Evolutionary conservation across 164 flowering plant genomes (phyloP).

Genomic region (Malania oleifera): DNA sequence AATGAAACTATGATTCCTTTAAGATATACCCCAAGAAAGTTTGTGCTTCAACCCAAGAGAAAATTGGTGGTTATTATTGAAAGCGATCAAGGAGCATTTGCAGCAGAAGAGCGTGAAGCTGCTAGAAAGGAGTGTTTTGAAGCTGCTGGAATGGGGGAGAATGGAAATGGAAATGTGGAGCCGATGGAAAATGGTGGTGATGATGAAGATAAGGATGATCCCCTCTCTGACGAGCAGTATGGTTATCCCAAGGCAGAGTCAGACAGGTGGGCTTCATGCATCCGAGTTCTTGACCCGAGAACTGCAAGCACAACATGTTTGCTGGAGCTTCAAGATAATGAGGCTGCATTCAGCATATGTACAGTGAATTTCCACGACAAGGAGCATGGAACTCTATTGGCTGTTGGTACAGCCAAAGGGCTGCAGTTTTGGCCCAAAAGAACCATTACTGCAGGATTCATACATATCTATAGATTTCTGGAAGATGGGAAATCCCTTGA

Average conservation of each 20-base stretch:
- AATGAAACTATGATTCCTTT: slow-evolving; percentile 89
- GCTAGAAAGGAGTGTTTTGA: slow-evolving; percentile 89
- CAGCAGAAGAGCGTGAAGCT: slow-evolving; percentile 97
- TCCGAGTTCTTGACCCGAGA: slow-evolving; percentile 92
- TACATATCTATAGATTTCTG: slow-evolving; percentile 88
- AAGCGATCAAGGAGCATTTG: slow-evolving; percentile 95
- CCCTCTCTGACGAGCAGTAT: slow-evolving; percentile 94
- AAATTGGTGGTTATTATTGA: slow-evolving; percentile 77
- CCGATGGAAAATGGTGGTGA: slow-evolving; percentile 92
- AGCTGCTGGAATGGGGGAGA: slow-evolving; percentile 73
- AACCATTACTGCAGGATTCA: slow-evolving; percentile 56
- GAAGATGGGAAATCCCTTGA: slow-evolving; percentile 91
- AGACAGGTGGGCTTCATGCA: slow-evolving; percentile 95
- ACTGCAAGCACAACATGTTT: slow-evolving; percentile 75
- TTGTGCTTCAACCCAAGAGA: slow-evolving; percentile 86
- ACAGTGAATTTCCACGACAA: slow-evolving; percentile 96
- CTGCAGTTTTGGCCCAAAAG: slow-evolving; percentile 88
- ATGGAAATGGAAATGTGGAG: slow-evolving; percentile 67
- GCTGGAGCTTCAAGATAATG: slow-evolving; percentile 96
- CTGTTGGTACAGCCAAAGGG: slow-evolving; percentile 94
- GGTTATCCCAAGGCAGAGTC: slow-evolving; percentile 97
- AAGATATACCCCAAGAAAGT: slow-evolving; percentile 96
- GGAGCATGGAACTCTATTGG: slow-evolving; percentile 92
- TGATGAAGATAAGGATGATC: slow-evolving; percentile 78
- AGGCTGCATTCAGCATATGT: slow-evolving; percentile 94